Percentiles rank a stretch among this genome's conserved stretches.
Evolutionary conservation across 371 early-diverging fungal genomes (phyloP).

Genomic region (Entomophthora muscae): DNA sequence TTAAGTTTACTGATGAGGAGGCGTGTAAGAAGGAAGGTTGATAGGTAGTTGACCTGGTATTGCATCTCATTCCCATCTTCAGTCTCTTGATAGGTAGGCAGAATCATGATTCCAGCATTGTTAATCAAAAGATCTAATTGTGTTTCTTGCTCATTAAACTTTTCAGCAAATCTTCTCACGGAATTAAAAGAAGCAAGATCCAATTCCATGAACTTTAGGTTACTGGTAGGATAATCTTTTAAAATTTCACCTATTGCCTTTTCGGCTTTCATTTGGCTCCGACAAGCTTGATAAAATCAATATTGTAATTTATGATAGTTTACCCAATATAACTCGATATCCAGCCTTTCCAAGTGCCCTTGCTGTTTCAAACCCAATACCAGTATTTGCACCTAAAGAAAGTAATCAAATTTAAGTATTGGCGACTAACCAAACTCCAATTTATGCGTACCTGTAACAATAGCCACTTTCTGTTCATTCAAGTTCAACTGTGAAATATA

Average conservation of each 20-base stretch:
- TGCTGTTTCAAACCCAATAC: conserved; percentile 8
- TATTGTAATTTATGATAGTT: not conserved
- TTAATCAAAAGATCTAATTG: conserved; percentile 2
- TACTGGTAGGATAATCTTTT: conserved; percentile 15
- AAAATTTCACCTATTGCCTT: conserved; percentile 8
- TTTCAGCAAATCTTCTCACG: not conserved
- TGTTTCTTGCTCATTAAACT: not conserved
- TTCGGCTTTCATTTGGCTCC: conserved; percentile 13
- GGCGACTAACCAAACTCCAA: not conserved
- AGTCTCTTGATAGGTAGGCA: not conserved
- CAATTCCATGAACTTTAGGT: conserved; percentile 12
- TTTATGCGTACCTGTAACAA: conserved; percentile 5
- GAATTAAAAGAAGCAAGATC: conserved; percentile 11
- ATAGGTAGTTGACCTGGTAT: conserved; percentile 2
- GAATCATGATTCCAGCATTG: conserved; percentile 6
- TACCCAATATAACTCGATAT: conserved; percentile 6
- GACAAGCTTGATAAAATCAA: conserved; percentile 2
- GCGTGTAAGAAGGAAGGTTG: not conserved
- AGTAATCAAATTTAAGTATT: too few species aligned
- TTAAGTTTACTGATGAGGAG: not conserved
- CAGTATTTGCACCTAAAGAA: conserved; percentile 9
- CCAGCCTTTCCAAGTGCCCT: not conserved
- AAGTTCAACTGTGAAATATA: not conserved
- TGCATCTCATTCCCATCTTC: not conserved
- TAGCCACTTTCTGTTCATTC: conserved; percentile 2